Percentiles rank a stretch among this genome's conserved stretches.
phyloP scores from a whole-genome alignment of 257 asterid species.

The Salvia hispanica region DNA sequence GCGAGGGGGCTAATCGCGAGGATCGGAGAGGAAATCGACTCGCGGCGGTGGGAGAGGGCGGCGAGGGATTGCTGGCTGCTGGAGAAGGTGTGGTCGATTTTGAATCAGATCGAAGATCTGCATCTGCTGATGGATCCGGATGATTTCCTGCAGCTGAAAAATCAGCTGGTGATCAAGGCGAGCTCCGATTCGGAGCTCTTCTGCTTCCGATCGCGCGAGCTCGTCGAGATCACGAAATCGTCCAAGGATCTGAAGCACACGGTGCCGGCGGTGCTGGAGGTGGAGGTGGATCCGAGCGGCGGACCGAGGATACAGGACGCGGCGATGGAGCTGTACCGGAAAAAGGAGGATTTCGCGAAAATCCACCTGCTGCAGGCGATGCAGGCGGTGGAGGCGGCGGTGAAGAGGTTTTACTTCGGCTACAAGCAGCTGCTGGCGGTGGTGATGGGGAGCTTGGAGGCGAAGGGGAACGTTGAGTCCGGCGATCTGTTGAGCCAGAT shows the following conservation, averaged over 20 bases:
- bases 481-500: conserved; percentile 67
- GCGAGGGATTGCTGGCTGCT: conserved; percentile 64
- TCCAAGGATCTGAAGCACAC: conserved; percentile 76
- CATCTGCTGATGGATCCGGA: conserved; percentile 83
- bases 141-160: conserved; percentile 77
- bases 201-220: conserved; percentile 72
- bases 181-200: conserved; percentile 61
- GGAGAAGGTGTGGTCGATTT: conserved; percentile 64
- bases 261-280: conserved; percentile 75
- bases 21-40: conserved; percentile 49
- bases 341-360: conserved; percentile 45
- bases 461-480: conserved; percentile 49
- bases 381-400: conserved; percentile 90
- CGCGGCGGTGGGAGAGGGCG: conserved; percentile 43
- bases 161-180: conserved; percentile 60
- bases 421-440: conserved; percentile 69
- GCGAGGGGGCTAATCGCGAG: conserved; percentile 50
- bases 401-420: conserved; percentile 72
- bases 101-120: conserved; percentile 64
- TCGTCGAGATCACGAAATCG: conserved; percentile 59
- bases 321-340: conserved; percentile 71
- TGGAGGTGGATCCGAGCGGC: conserved; percentile 88
- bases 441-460: conserved; percentile 89
- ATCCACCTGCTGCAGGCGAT: conserved; percentile 80
- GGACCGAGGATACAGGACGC: conserved; percentile 92